phyloP scores from a whole-genome alignment of 352 stramenopile species.

The Globisporangium iwayamae region DNA sequence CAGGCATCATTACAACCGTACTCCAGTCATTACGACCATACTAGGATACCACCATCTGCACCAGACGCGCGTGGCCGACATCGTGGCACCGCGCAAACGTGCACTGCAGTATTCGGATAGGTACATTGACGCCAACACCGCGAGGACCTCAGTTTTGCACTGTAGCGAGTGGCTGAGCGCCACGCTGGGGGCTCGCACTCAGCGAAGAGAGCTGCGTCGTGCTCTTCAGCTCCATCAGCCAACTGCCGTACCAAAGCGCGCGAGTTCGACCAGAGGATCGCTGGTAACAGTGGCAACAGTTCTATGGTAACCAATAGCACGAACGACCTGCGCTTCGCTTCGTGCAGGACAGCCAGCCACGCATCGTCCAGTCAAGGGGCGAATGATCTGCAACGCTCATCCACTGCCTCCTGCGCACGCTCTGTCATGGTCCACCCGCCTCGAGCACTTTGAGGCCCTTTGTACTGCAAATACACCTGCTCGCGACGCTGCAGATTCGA shows the following conservation, averaged over 20 bases:
- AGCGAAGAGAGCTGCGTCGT: conserved; percentile 41
- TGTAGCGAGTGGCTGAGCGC: conserved; percentile 38
- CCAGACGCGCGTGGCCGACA: conserved; percentile 37
- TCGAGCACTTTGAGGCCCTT: too few species aligned
- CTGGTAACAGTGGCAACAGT: neutral
- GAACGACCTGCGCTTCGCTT: conserved; percentile 27
- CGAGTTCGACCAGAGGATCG: conserved; percentile 5
- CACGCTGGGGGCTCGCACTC: conserved; percentile 33
- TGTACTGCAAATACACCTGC: too few species aligned
- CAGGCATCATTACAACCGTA: too few species aligned
- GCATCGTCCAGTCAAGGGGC: conserved; percentile 21
- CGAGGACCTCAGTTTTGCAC: conserved; percentile 34
- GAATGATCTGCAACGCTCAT: conserved; percentile 32
- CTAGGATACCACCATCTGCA: conserved; percentile 25
- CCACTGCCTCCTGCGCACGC: conserved; percentile 30
- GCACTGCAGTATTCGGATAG: conserved; percentile 25
- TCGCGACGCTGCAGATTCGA: too few species aligned
- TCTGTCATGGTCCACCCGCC: conserved; percentile 17
- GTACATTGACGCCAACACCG: conserved; percentile 45
- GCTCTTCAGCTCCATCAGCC: conserved; percentile 47
- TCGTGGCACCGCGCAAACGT: conserved; percentile 46
- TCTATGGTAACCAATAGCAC: conserved; percentile 4
- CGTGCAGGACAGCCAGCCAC: conserved; percentile 27
- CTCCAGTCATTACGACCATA: too few species aligned
- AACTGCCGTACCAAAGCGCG: conserved; percentile 21